Evolutionary conservation across 805 yeast species (phyloP), one percentile per base, ranked within the genome.

Genomic region (Cyberlindnera misumaiensis): DNA sequence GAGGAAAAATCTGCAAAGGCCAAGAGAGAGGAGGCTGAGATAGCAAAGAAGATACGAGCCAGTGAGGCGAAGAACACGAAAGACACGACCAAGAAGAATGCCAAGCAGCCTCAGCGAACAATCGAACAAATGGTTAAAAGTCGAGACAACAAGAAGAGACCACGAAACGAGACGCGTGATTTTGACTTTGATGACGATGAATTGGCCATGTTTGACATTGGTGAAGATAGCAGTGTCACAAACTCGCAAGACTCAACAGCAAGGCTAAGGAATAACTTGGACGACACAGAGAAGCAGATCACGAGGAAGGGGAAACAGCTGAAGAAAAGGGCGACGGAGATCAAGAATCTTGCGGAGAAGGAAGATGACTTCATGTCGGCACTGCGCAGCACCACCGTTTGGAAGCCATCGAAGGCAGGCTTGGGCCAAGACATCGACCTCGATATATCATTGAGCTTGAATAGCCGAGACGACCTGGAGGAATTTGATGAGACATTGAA

Each of bases 401-500:
- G 46, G 33, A 41, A 40, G 3, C 46, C 49, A n/a, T 28, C 31
- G 11, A 12, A 12, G 11, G 26, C 34, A 11, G 32, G 30, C n/a
- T 20, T 15, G 13, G 36, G 24, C 7, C 14, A 8, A 14, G 37
- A 37, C 10, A 11, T 34, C 17, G 51, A 47, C 29, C 18, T 44
- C 3, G 47, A 49, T 28, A 36, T 31, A 4, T 51, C 47, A 12
- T 17, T 51, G 3, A 20, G 36, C 11, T 9, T 42, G 15, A 42
- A 47, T 4, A 30, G 39, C n/a, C 32, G 26, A 9, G 44, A 49
- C 22, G 29, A 41, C 16, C 39, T 35, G 31, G 50, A 48, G 36
- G 44, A 39, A 17, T 15, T 58, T 28, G 48, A 49, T 24, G 49
- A 46, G 34, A 24, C 24, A 4, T 24, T 36, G 14, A 49, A 55